Conservation (phyloP, 495 filamentous ascomycete genomes). For the Penicillium flavigenum region DNA sequence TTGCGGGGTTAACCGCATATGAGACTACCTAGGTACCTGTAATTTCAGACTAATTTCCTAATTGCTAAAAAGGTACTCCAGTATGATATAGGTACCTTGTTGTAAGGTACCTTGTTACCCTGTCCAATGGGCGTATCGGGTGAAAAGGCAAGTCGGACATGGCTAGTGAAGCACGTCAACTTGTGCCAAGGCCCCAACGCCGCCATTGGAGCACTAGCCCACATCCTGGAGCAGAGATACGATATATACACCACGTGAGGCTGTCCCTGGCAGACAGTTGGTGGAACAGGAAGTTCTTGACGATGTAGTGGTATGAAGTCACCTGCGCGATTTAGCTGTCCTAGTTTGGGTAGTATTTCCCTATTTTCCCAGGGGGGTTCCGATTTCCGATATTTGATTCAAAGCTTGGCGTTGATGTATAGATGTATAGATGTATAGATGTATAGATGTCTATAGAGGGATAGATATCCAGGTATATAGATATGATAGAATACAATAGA, state of each 20-base stretch:
- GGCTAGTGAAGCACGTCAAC: not conserved
- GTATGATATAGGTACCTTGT: too few relatives aligned
- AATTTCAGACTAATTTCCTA: too few relatives aligned
- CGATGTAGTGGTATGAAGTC: not conserved
- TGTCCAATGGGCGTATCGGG: not conserved
- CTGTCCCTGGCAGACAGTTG: constrained; percentile 30
- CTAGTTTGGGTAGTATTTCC: not conserved
- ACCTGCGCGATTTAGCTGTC: constrained; percentile 14
- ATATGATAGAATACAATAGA: not conserved
- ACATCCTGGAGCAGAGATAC: constrained; percentile 11
- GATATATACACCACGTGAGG: constrained; percentile 26
- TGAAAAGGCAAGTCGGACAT: constrained; percentile 1
- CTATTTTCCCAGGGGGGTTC: not conserved
- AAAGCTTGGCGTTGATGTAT: not conserved
- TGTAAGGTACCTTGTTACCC: too few relatives aligned
- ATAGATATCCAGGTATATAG: not conserved
- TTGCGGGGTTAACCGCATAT: constrained; percentile 6
- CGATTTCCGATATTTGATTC: not conserved
- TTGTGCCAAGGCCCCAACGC: not conserved
- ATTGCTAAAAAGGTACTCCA: too few relatives aligned
- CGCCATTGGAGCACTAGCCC: constrained; percentile 22
- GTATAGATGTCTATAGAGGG: too few relatives aligned
- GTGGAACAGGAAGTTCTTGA: constrained; percentile 8
- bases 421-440: not conserved
- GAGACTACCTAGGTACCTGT: too few relatives aligned